Percentiles rank a stretch among this genome's conserved stretches.
These are phyloP conservation scores for Debaryomycetaceae sp. DNA, from an alignment of 1,139 yeast genomes.

Conservation along the genomic window DNA sequence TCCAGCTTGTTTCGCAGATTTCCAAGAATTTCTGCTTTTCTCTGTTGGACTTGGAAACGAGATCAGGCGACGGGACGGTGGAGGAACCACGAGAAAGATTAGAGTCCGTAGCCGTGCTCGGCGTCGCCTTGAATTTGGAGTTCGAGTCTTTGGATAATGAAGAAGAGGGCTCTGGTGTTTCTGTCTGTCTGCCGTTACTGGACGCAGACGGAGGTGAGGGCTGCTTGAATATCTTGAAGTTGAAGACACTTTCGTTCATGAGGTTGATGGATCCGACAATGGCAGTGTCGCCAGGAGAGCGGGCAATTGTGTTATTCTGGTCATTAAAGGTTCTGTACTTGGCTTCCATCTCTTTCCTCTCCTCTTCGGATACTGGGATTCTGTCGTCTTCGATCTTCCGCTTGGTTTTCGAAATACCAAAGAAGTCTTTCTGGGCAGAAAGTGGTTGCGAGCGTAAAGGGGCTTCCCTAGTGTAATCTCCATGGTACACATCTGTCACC, in stretches of 20 bases:
- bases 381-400: constrained; percentile 29
- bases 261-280: constrained; percentile 42
- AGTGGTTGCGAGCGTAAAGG: constrained; percentile 55
- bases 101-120: constrained; percentile 4
- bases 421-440: constrained; percentile 49
- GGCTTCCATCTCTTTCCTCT: constrained; percentile 36
- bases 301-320: constrained; percentile 5
- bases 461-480: constrained; percentile 45
- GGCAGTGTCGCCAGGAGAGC: constrained; percentile 18
- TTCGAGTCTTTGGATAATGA: neutral
- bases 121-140: constrained; percentile 2
- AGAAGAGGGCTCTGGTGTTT: neutral
- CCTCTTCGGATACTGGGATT: constrained; percentile 35
- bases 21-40: constrained; percentile 48
- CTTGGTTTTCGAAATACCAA: constrained; percentile 17
- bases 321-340: constrained; percentile 17
- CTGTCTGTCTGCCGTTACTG: neutral
- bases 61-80: neutral
- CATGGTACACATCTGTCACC: constrained; percentile 49
- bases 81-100: constrained; percentile 1
- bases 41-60: constrained; percentile 14
- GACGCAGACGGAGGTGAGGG: neutral
- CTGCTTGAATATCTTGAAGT: constrained; percentile 35
- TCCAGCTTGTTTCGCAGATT: constrained; percentile 56
- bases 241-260: constrained; percentile 42